Evolutionary conservation across 2,329 filamentous ascomycete genomes (phyloP).

Genomic region (Arthrobotrys megalospora): DNA sequence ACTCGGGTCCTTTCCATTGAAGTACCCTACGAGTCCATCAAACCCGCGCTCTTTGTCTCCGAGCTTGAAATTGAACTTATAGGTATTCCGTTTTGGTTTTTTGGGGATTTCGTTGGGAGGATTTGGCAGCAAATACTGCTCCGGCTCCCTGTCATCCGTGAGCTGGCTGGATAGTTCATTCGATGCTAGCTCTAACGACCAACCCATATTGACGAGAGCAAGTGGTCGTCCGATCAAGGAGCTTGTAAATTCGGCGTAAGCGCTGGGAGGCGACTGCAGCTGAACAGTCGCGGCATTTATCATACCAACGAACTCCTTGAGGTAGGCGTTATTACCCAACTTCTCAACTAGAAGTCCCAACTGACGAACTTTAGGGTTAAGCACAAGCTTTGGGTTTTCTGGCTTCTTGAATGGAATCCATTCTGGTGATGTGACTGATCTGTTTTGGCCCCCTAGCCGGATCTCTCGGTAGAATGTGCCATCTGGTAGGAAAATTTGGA

Average conservation of each 20-base stretch:
- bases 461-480: constrained; percentile 69
- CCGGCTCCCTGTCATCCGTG: constrained; percentile 57
- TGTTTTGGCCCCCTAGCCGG: constrained; percentile 65
- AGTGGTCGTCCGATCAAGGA: constrained; percentile 67
- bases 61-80: background rate
- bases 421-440: background rate
- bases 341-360: constrained; percentile 65
- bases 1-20: background rate
- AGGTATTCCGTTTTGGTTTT: background rate
- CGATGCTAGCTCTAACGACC: constrained; percentile 64
- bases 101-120: background rate
- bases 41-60: background rate
- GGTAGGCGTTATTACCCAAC: constrained; percentile 65
- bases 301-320: constrained; percentile 66
- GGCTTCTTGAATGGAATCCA: too few species aligned
- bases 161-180: constrained; percentile 60
- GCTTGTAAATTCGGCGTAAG: constrained; percentile 52
- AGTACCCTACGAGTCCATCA: background rate
- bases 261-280: background rate
- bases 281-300: constrained; percentile 64
- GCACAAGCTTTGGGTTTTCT: too few species aligned
- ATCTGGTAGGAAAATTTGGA: constrained; percentile 68
- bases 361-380: constrained; percentile 33
- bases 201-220: constrained; percentile 65
- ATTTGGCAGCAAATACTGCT: background rate